Evolutionary conservation across 2,329 filamentous ascomycete species (phyloP).

Genomic region (Drechslerella coelobrocha): DNA sequence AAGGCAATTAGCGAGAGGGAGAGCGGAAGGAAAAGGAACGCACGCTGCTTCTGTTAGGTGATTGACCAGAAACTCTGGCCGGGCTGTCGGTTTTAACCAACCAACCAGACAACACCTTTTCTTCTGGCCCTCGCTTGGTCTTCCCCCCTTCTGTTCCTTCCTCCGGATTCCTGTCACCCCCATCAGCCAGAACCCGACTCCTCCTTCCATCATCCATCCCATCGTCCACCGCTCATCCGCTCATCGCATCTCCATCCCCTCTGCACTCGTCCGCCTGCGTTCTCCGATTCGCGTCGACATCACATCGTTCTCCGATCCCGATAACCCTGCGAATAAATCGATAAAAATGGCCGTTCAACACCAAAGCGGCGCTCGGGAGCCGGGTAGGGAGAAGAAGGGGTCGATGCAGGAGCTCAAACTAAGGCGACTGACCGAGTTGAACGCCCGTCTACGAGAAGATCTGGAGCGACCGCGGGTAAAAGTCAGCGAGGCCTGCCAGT

Average conservation of each 20-base stretch:
- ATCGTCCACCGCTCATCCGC: conserved; percentile 42
- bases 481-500: conserved; percentile 89
- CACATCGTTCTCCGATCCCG: background rate
- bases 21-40: background rate
- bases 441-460: conserved; percentile 93
- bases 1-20: background rate
- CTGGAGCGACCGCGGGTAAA: conserved; percentile 93
- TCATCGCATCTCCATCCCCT: conserved; percentile 52
- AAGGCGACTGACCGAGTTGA: conserved; percentile 92
- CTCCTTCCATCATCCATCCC: conserved; percentile 33
- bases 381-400: conserved; percentile 88
- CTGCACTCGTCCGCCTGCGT: background rate
- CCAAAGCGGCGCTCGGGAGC: conserved; percentile 69
- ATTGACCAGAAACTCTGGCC: background rate
- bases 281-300: conserved; percentile 2
- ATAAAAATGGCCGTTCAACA: conserved; percentile 65
- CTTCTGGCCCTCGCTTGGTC: conserved; percentile 9
- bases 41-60: background rate
- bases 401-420: conserved; percentile 99
- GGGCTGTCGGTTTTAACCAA: conserved; percentile 3
- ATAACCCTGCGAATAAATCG: conserved; percentile 12
- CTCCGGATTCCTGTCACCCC: conserved; percentile 45
- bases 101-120: conserved; percentile 23
- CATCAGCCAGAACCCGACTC: conserved; percentile 11
- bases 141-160: conserved; percentile 51